Evolutionary conservation across 768 basidiomycete genomes (phyloP).

Genomic region (Phylloporus arenicola): DNA sequence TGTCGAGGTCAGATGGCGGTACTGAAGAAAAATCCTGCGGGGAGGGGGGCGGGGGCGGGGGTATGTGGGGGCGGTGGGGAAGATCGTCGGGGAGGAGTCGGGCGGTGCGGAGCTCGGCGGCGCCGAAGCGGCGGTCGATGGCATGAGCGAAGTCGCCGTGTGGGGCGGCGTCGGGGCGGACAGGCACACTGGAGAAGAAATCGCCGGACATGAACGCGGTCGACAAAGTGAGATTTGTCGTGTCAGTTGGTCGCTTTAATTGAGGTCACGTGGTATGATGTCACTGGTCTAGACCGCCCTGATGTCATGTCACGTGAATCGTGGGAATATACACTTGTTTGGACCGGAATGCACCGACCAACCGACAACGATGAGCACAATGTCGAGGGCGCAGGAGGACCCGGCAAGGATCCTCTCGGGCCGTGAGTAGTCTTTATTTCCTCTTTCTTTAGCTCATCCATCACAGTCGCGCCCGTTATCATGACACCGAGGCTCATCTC

Average conservation of each 20-base stretch:
- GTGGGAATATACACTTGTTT: conserved; percentile 6
- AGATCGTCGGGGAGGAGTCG: conserved; percentile 29
- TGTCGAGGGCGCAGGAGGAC: conserved; percentile 64
- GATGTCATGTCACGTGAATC: conserved; percentile 24
- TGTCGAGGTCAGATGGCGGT: conserved; percentile 28
- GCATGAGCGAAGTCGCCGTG: conserved; percentile 50
- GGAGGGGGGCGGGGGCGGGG: background rate
- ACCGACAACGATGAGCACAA: conserved; percentile 23
- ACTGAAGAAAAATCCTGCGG: conserved; percentile 20
- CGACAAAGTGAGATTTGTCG: background rate
- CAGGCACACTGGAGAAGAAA: conserved; percentile 37
- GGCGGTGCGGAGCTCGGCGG: conserved; percentile 34
- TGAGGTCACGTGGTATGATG: conserved; percentile 30
- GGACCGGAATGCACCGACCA: background rate
- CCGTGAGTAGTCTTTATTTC: conserved; percentile 42
- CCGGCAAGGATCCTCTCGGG: conserved; percentile 71
- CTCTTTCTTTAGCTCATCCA: background rate
- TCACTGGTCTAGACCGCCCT: conserved; percentile 23
- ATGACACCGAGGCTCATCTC: conserved; percentile 85
- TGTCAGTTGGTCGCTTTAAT: background rate
- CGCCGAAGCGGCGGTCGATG: conserved; percentile 43
- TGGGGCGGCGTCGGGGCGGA: conserved; percentile 15
- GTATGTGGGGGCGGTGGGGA: conserved; percentile 22
- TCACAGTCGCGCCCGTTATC: conserved; percentile 76
- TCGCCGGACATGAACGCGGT: conserved; percentile 28